Percentiles rank a stretch among this genome's conserved stretches.
Conservation (phyloP, 1,284 basidiomycete genomes). For the Malassezia furfur region DNA sequence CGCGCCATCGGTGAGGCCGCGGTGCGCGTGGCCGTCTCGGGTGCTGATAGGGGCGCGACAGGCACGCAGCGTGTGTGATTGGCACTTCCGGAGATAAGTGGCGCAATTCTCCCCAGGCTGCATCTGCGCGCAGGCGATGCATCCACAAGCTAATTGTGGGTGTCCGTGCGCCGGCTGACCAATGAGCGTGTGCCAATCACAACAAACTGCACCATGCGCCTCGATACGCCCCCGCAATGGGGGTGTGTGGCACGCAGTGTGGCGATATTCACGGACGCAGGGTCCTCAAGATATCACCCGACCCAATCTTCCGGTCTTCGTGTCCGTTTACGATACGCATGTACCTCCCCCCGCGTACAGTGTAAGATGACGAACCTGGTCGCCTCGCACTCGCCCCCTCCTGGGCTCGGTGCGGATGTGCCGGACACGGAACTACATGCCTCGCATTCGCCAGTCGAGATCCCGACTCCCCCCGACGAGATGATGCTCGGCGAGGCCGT, state of each 20-base stretch:
- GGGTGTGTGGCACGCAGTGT: neutral
- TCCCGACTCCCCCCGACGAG: constrained; percentile 42
- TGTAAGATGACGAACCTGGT: neutral
- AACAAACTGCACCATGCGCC: neutral
- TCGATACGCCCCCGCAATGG: neutral
- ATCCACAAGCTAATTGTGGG: neutral
- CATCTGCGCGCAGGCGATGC: neutral
- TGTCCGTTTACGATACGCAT: neutral
- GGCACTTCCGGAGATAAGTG: neutral
- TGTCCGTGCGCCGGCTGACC: neutral
- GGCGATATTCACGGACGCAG: neutral
- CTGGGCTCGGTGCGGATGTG: constrained; percentile 23
- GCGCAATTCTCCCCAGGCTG: neutral
- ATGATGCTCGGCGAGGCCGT: constrained; percentile 11
- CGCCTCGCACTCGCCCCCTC: constrained; percentile 16
- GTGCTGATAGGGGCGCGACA: neutral
- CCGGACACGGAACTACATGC: constrained; percentile 18
- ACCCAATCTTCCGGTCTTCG: constrained; percentile 1
- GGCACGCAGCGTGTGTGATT: neutral
- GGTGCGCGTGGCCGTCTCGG: too few relatives aligned
- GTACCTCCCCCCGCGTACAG: neutral
- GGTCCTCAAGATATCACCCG: neutral
- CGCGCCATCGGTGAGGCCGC: too few relatives aligned
- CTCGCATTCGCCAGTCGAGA: constrained; percentile 32
- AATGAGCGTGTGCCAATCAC: neutral